These are phyloP conservation scores for Macrophomina tecta DNA, from an alignment of 2,329 filamentous ascomycete genomes.

Conservation along the genomic window DNA sequence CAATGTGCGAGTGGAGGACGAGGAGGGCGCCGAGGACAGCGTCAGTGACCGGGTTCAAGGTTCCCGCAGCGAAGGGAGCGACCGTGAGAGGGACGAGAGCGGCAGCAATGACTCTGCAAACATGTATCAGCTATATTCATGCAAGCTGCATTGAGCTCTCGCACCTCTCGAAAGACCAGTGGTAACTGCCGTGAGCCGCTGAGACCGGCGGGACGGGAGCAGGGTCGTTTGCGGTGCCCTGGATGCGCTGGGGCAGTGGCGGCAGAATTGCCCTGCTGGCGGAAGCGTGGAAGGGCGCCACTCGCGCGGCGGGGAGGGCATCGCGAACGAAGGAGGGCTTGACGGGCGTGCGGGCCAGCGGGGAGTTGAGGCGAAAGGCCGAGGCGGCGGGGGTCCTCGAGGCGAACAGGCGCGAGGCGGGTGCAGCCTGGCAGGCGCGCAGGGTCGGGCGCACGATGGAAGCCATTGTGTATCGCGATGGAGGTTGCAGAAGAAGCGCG, in stretches of 20 bases:
- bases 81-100: conserved; percentile 86
- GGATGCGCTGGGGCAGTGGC: conserved; percentile 82
- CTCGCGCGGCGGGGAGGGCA: conserved; percentile 53
- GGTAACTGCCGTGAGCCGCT: conserved; percentile 90
- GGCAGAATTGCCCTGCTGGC: conserved; percentile 78
- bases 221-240: conserved; percentile 86
- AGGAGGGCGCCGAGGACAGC: conserved; percentile 82
- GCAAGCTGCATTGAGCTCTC: conserved; percentile 19
- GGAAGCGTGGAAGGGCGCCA: conserved; percentile 87
- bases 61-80: conserved; percentile 89
- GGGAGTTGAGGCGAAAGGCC: conserved; percentile 41
- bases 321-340: conserved; percentile 50
- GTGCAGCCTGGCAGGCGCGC: conserved; percentile 50
- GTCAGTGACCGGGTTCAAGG: conserved; percentile 87
- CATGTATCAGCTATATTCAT: neutral
- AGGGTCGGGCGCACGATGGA: conserved; percentile 58
- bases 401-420: conserved; percentile 53
- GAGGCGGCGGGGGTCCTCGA: conserved; percentile 42
- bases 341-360: conserved; percentile 43
- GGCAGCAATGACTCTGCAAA: conserved; percentile 71
- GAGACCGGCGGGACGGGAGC: conserved; percentile 73
- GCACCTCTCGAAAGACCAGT: conserved; percentile 92
- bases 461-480: conserved; percentile 52
- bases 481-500: neutral
- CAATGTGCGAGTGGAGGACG: conserved; percentile 93